phyloP scores from a whole-genome alignment of 257 asterid species.

The Solanum lignicaule region DNA sequence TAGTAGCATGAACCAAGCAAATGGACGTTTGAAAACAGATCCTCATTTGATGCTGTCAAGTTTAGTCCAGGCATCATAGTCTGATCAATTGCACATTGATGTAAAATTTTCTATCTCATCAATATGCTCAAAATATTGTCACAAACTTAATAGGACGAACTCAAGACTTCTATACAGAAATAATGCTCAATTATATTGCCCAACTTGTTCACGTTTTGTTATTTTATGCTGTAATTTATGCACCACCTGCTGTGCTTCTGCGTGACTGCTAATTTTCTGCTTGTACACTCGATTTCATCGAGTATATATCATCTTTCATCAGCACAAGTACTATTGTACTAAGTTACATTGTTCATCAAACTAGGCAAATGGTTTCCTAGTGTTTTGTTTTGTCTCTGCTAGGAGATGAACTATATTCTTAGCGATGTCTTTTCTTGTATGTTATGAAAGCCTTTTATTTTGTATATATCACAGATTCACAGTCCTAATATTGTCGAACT shows the following conservation, averaged over 20 bases:
- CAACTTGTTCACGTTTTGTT: not conserved
- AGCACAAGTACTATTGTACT: not conserved
- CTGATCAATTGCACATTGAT: not conserved
- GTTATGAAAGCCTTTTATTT: not conserved
- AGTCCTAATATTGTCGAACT: not conserved
- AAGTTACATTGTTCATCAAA: not conserved
- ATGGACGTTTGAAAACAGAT: not conserved
- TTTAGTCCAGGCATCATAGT: not conserved
- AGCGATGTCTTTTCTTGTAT: not conserved
- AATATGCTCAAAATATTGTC: not conserved
- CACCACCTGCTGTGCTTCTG: not conserved
- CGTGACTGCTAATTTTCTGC: not conserved
- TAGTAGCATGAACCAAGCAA: not conserved
- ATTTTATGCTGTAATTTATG: not conserved
- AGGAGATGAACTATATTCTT: not conserved
- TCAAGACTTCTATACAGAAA: not conserved
- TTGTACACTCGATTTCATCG: not conserved
- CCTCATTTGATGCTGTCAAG: not conserved
- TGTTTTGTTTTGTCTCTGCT: not conserved
- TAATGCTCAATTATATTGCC: not conserved
- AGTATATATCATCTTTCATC: not conserved
- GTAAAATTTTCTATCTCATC: not conserved
- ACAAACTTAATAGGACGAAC: not conserved
- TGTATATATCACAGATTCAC: not conserved
- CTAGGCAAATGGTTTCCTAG: not conserved